Base-by-base conservation (phyloP, 345 rosid species). In the Triadica sebifera region DNA sequence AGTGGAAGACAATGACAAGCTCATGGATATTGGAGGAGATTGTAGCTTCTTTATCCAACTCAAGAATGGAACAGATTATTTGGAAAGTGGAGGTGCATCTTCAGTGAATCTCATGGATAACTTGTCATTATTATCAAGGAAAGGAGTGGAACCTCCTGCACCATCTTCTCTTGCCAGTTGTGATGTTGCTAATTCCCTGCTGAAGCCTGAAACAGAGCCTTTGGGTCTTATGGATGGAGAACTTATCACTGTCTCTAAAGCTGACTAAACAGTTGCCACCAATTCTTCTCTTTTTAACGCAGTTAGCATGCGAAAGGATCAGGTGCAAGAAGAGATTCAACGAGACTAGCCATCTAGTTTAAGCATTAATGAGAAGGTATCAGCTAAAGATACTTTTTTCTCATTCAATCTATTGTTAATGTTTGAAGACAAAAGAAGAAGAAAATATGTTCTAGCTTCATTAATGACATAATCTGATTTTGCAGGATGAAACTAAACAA, bases 311-410 rank as follows among this genome's bases (percentile, higher is more conserved):
- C 50, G 20, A 75, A 75, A 62, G 41, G 53, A 50, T 74, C 55
- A 19, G 58, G 56, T 61, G 55, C 72, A 39, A 64, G 70, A 59
- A 73, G 75, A 49, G 58, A 70, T 34, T 59, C 68, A 41, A 13
- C 52, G 12, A 56, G 75, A 79, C 39, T 73, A 39, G 58, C 29
- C 10, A 29, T 60, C 72, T 65, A 71, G 66, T 70, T 17, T 76
- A 51, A 72, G 68, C 75, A 51, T 65, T 60, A 68, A 77, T 59
- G 69, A 53, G 57, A 63, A 77, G 84, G 84, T 83, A 74, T 72
- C 24, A 12, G 46, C 45, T 11, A 43, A 56, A 43, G 51, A 12
- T 24, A 43, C 10, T 65, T 41, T 41, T 9, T 63, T 63, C 67
- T 63, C 24, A 17, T 19, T 38, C n/a, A 13, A 39, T 15, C 34